Conservation (phyloP, 2,329 filamentous ascomycete species). For the Colletotrichum sp. region DNA sequence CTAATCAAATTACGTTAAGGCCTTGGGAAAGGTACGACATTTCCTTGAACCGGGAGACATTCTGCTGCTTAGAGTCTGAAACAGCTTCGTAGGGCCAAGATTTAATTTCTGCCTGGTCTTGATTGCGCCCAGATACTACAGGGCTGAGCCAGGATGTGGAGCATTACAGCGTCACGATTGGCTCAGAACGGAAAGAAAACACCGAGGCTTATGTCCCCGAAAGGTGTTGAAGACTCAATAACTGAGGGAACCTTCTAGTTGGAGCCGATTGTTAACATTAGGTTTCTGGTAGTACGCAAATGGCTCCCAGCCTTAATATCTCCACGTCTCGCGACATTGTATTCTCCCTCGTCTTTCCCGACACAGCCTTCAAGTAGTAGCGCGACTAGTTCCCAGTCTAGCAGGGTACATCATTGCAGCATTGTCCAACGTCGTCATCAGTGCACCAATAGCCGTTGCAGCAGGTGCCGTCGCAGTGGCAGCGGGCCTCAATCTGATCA, state of each 20-base stretch:
- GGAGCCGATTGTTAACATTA: background rate
- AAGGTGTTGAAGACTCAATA: background rate
- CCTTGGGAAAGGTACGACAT: background rate
- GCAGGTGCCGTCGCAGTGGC: constrained; percentile 3
- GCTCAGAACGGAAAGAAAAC: background rate
- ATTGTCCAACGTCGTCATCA: background rate
- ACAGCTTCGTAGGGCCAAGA: background rate
- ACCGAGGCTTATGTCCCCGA: background rate
- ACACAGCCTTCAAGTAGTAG: background rate
- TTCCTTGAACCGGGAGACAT: background rate
- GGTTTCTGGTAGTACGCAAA: background rate
- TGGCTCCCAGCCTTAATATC: background rate
- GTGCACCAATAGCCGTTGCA: constrained; percentile 3
- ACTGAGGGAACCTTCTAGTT: background rate
- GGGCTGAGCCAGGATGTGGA: background rate
- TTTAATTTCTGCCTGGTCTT: background rate
- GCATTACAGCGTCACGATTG: background rate
- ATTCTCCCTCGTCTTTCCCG: background rate
- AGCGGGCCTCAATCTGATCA: background rate
- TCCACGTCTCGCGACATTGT: background rate
- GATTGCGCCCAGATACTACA: background rate
- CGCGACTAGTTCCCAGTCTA: background rate
- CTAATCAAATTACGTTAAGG: background rate
- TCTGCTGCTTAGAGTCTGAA: background rate
- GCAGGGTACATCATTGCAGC: constrained; percentile 1